Percentiles rank a stretch among this genome's conserved stretches.
These are phyloP conservation scores for Sclerotiophoma versabilis DNA, from an alignment of 2,329 filamentous ascomycete species.

Conservation along the genomic window DNA sequence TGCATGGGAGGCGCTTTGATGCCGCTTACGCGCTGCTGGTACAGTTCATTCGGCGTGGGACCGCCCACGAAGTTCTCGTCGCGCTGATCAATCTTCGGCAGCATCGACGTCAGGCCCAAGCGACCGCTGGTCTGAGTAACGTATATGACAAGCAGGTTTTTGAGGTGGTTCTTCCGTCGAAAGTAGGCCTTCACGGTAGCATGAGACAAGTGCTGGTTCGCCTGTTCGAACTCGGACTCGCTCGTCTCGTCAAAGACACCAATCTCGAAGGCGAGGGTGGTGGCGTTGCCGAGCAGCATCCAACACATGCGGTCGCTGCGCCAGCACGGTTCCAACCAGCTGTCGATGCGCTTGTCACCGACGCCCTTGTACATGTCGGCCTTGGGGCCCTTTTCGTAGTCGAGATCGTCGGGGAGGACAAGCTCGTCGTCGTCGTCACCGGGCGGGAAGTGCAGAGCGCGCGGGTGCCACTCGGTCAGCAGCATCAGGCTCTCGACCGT, in stretches of 20 bases:
- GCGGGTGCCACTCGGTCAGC: slow-evolving; percentile 95
- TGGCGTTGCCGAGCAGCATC: slow-evolving; percentile 93
- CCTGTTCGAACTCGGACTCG: slow-evolving; percentile 64
- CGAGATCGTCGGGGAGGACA: slow-evolving; percentile 73
- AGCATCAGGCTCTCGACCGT: slow-evolving; percentile 95
- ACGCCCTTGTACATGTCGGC: slow-evolving; percentile 62
- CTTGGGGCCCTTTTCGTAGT: slow-evolving; percentile 52
- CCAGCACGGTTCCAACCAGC: slow-evolving; percentile 97
- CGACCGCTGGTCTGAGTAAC: slow-evolving; percentile 92
- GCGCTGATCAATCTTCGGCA: slow-evolving; percentile 61
- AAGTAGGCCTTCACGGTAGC: slow-evolving; percentile 77
- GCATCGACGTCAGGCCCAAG: slow-evolving; percentile 92
- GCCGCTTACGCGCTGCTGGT: slow-evolving; percentile 45
- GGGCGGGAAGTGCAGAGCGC: slow-evolving; percentile 89
- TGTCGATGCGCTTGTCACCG: slow-evolving; percentile 85
- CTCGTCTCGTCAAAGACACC: slow-evolving; percentile 94
- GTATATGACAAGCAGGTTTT: slow-evolving; percentile 87
- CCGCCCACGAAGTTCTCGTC: slow-evolving; percentile 35
- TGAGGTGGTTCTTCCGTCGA: slow-evolving; percentile 79
- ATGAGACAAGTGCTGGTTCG: slow-evolving; percentile 48
- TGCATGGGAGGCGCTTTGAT: slow-evolving; percentile 47
- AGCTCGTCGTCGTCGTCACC: slow-evolving; percentile 71
- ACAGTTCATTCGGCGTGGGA: slow-evolving; percentile 43
- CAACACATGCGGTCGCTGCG: slow-evolving; percentile 91
- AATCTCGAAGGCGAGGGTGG: slow-evolving; percentile 89